These are phyloP conservation scores for Kalmanozyma brasiliensis DNA, from an alignment of 1,284 basidiomycete genomes.

Conservation along the genomic window DNA sequence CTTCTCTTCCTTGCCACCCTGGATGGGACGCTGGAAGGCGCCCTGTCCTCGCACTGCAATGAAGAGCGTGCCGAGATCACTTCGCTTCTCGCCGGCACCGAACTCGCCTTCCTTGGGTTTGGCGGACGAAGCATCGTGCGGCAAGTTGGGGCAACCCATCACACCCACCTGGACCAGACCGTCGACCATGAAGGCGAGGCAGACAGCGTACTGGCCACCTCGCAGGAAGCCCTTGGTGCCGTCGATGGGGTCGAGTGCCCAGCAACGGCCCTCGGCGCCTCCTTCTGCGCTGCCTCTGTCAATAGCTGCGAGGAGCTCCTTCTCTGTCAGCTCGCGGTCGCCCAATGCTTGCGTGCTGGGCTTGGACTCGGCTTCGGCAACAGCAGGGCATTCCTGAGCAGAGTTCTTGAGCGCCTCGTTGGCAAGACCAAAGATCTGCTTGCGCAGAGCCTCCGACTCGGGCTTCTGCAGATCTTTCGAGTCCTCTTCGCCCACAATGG, in stretches of 20 bases:
- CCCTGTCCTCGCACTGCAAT: constrained; percentile 63
- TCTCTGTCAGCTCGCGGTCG: constrained; percentile 69
- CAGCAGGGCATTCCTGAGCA: constrained; percentile 68
- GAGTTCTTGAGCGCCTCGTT: constrained; percentile 77
- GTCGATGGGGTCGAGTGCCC: constrained; percentile 92
- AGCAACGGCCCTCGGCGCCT: constrained; percentile 79
- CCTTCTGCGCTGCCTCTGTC: constrained; percentile 86
- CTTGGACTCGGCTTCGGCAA: constrained; percentile 32
- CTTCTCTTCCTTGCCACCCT: constrained; percentile 43
- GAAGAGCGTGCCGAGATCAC: constrained; percentile 63
- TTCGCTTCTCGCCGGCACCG: constrained; percentile 38
- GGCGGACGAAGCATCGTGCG: constrained; percentile 69
- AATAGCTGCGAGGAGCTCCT: constrained; percentile 81
- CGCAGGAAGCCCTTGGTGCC: constrained; percentile 95
- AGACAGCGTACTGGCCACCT: constrained; percentile 96
- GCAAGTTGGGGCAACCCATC: constrained; percentile 93
- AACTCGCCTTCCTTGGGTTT: constrained; percentile 65
- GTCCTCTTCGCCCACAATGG: constrained; percentile 96
- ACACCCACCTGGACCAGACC: constrained; percentile 79
- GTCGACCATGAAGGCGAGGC: constrained; percentile 88
- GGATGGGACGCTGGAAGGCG: constrained; percentile 58
- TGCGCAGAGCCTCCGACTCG: constrained; percentile 71
- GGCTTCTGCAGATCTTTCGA: constrained; percentile 74
- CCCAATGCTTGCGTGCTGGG: constrained; percentile 68
- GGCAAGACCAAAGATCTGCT: constrained; percentile 82